Evolutionary conservation across 1,284 basidiomycete species (phyloP).

Genomic region (Tetrapyrgos nigripes): DNA sequence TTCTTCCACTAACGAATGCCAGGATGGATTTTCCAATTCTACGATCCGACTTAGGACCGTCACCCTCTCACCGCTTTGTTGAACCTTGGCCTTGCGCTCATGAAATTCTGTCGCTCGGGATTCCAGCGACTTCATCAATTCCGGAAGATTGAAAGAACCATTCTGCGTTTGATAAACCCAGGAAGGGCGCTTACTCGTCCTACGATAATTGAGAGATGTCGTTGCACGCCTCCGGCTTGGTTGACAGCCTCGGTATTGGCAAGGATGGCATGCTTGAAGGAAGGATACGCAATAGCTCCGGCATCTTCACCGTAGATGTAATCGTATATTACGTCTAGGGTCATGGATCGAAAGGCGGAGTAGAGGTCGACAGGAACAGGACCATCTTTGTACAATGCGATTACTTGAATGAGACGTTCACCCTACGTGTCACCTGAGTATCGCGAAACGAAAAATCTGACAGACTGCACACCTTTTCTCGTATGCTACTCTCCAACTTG

Average conservation of each 20-base stretch:
- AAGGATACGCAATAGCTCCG: conserved; percentile 19
- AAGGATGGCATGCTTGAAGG: conserved; percentile 26
- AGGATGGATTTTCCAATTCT: not conserved
- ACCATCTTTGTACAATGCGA: conserved; percentile 3
- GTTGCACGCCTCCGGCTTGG: not conserved
- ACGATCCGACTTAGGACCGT: not conserved
- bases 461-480: conserved; percentile 19
- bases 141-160: not conserved
- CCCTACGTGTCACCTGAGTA: too few relatives aligned
- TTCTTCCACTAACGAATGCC: not conserved
- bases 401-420: not conserved
- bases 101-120: not conserved
- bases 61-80: not conserved
- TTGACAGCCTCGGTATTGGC: not conserved
- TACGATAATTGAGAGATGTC: not conserved
- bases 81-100: not conserved
- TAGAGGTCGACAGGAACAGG: not conserved
- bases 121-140: not conserved
- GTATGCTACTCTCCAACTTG: conserved; percentile 24
- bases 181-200: not conserved
- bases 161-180: not conserved
- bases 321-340: not conserved
- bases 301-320: conserved; percentile 1
- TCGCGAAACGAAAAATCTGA: not conserved
- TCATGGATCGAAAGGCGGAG: not conserved